These are phyloP conservation scores for Fusarium concolor DNA, from an alignment of 2,329 filamentous ascomycete genomes.

Conservation along the genomic window DNA sequence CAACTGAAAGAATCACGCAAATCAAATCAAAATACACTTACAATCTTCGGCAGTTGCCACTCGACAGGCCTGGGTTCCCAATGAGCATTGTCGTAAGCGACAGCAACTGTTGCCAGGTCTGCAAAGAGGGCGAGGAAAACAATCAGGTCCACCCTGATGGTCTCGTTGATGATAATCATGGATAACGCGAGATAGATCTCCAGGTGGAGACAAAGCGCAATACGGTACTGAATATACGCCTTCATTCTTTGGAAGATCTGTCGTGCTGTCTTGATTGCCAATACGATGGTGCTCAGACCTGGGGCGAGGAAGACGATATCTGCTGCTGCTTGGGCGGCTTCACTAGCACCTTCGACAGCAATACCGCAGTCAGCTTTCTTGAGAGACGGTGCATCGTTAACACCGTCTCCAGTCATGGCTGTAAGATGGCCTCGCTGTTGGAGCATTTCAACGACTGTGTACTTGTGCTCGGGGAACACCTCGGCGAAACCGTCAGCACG, in stretches of 20 bases:
- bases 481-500: conserved; percentile 31
- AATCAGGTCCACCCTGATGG: conserved; percentile 12
- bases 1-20: too few species aligned
- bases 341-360: conserved; percentile 20
- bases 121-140: conserved; percentile 16
- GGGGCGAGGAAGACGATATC: conserved; percentile 29
- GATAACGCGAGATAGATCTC: conserved; percentile 24
- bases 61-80: conserved; percentile 24
- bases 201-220: conserved; percentile 16
- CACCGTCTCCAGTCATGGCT: conserved; percentile 28
- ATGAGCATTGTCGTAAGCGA: conserved; percentile 35
- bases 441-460: conserved; percentile 26
- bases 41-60: conserved; percentile 26
- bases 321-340: conserved; percentile 28
- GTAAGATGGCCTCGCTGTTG: conserved; percentile 25
- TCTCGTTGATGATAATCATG: conserved; percentile 35
- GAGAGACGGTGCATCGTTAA: conserved; percentile 16
- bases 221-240: conserved; percentile 34
- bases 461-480: conserved; percentile 25
- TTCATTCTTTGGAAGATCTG: conserved; percentile 36
- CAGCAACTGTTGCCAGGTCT: conserved; percentile 20
- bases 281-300: not conserved
- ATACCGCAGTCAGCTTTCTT: conserved; percentile 31
- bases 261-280: conserved; percentile 9
- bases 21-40: too few species aligned